Conservation (phyloP, 257 asterid genomes). For the Solanum chaucha region DNA sequence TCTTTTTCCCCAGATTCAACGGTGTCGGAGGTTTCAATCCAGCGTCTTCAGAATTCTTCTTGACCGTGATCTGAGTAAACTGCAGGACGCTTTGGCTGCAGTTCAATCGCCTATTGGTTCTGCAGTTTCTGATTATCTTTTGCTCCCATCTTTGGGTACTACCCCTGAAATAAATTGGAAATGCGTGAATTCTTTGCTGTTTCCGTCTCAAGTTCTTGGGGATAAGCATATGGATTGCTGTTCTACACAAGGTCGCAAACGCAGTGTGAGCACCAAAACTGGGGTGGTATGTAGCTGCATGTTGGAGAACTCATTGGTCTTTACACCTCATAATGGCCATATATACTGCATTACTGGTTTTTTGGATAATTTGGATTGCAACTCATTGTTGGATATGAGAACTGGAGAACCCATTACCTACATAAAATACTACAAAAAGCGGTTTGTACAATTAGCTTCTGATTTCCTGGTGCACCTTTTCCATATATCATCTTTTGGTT, state of each 20-base stretch:
- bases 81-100: constrained; percentile 14
- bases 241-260: constrained; percentile 2
- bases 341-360: constrained; percentile 41
- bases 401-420: constrained; percentile 38
- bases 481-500: background rate
- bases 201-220: background rate
- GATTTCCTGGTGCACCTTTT: background rate
- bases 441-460: constrained; percentile 20
- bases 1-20: constrained; percentile 34
- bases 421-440: constrained; percentile 25
- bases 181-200: constrained; percentile 27
- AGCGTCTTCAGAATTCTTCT: constrained; percentile 39
- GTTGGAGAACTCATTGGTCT: constrained; percentile 55
- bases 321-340: constrained; percentile 57
- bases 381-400: constrained; percentile 25
- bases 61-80: constrained; percentile 27
- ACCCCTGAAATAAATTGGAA: constrained; percentile 41
- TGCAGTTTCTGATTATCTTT: constrained; percentile 43
- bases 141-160: constrained; percentile 35
- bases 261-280: constrained; percentile 27
- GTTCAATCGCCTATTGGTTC: constrained; percentile 2
- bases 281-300: constrained; percentile 47
- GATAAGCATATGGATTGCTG: constrained; percentile 10
- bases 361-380: constrained; percentile 31
- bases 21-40: constrained; percentile 45